Percentiles rank a stretch among this genome's conserved stretches.
Evolutionary conservation across 495 filamentous ascomycete species (phyloP).

Genomic region (Lasiosphaeris hirsuta): DNA sequence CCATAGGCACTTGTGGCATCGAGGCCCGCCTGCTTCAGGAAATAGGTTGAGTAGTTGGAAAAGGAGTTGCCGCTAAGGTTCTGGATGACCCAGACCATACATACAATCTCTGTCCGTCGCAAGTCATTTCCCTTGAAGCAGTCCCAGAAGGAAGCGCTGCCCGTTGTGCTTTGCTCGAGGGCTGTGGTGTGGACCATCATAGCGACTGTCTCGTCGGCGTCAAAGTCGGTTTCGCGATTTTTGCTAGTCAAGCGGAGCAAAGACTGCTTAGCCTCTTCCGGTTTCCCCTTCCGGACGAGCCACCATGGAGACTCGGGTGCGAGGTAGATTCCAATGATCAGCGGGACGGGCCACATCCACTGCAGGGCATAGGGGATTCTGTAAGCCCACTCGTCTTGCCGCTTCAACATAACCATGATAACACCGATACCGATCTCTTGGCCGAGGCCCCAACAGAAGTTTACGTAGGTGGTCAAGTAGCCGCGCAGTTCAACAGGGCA

Average conservation of each 20-base stretch:
- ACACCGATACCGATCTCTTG: conserved; percentile 74
- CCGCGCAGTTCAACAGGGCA: conserved; percentile 68
- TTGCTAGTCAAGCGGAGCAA: conserved; percentile 63
- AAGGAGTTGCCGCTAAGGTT: conserved; percentile 76
- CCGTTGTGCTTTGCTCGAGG: conserved; percentile 66
- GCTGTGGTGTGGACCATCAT: conserved; percentile 85
- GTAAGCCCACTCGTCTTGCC: conserved; percentile 57
- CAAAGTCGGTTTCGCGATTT: conserved; percentile 57
- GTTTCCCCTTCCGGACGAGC: conserved; percentile 68
- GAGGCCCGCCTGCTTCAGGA: conserved; percentile 71
- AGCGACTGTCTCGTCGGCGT: conserved; percentile 70
- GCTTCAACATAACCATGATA: conserved; percentile 60
- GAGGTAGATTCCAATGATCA: conserved; percentile 66
- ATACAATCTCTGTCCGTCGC: conserved; percentile 74
- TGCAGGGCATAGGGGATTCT: conserved; percentile 67
- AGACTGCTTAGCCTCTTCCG: conserved; percentile 64
- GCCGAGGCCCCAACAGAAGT: conserved; percentile 78
- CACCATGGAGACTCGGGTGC: conserved; percentile 82
- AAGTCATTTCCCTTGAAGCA: conserved; percentile 73
- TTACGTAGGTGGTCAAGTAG: conserved; percentile 77
- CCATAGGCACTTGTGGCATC: conserved; percentile 55
- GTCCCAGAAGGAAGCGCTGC: conserved; percentile 66
- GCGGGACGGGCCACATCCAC: conserved; percentile 82
- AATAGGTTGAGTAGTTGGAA: conserved; percentile 76
- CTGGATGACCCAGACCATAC: conserved; percentile 81